Base-by-base conservation (phyloP, 2,329 filamentous ascomycete species). In the Ramularia endophylla region DNA sequence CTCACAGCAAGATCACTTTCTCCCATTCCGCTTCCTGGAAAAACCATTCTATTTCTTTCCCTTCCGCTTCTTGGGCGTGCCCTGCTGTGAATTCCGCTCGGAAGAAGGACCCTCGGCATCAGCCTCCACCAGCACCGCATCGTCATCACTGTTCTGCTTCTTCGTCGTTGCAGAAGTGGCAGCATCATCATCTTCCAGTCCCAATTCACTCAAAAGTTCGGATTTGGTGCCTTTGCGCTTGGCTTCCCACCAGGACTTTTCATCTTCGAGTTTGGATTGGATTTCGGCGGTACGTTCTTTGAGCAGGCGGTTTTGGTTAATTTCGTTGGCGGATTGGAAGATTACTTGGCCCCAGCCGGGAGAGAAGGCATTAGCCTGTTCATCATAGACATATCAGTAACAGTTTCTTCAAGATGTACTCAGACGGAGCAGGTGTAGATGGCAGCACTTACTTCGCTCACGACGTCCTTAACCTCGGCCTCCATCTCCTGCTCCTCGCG, bases 401-500 rank as follows among this genome's bases (percentile, higher is more conserved):
- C 8, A 16, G n/a, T n/a, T 33, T 33, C 30, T 8, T 8, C 8
- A n/a, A 8, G 11, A 16, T n/a, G 15, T n/a, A 33, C n/a, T n/a
- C 8, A 28, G 27, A 28, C n/a, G 27, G n/a, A 8, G n/a, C 27
- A n/a, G 9, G n/a, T n/a, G n/a, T n/a, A n/a, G n/a, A n/a, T 36
- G 27, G 11, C 20, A 32, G 9, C 32, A 55, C 74, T 48, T 65
- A 94, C 88, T 81, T 97, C 90, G 56, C 81, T 78, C 25, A 97
- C 88, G 17, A 97, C 90, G 66, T 98, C 92, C 56, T 87, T 80
- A 47, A 98, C 74, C 68, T 98, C 92, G 53, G 88, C 87, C 69
- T 98, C 89, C 73, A 97, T 94, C 68, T 98, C 92, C 71, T 94
- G 89, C 76, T 98, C 92, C 1, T 90, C 92, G 37, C 87, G 78